Base-by-base conservation (phyloP, 768 basidiomycete genomes). In the Lactarius tabidus region DNA sequence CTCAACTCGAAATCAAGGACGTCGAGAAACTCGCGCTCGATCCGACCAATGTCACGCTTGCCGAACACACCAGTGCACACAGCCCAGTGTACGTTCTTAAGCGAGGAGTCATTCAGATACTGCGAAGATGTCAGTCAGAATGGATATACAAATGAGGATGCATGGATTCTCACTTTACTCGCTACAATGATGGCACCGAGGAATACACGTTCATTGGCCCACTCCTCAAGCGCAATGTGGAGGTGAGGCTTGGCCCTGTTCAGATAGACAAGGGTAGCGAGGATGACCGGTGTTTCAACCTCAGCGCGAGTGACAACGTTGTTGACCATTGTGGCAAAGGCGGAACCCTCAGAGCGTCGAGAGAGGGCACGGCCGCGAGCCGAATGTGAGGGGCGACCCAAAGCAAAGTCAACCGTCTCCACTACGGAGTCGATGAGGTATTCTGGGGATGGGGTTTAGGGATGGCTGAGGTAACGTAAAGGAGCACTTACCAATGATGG, bases 201-300 rank as follows among this genome's bases (percentile, higher is more conserved):
- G 77, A 95, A 95, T 35, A 95, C 93, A 48, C 93, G 86, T 76
- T 95, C 92, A 57, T 90, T 81, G 17, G 93, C 93, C 90, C 90
- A 91, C 71, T 90, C 86, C 72, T 91, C 89, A 65, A 90, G 79
- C 10, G 88, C 88, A 69, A 91, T 91, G 72, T 89, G 87, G 51
- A 93, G 81, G 74, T 91, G 88, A 3, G 88, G 88, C 70, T 86
- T 86, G 3, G 90, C 88, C 62, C 91, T 78, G 76, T 86, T 79
- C 73, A 92, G 87, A 75, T 92, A 93, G 73, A 87, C 88, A 60
- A 91, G 84, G 8, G 89, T 75, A 38, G 84, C 84, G 63, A 92
- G 81, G 71, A 91, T 75, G 56, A 85, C 86, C 48, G 89, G 81
- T 57, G 85, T 82, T 68, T 84, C 82, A 69, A 92, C 84, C 74